Evolutionary conservation across 2,329 filamentous ascomycete species (phyloP).

Genomic region (Triangularia setosa): DNA sequence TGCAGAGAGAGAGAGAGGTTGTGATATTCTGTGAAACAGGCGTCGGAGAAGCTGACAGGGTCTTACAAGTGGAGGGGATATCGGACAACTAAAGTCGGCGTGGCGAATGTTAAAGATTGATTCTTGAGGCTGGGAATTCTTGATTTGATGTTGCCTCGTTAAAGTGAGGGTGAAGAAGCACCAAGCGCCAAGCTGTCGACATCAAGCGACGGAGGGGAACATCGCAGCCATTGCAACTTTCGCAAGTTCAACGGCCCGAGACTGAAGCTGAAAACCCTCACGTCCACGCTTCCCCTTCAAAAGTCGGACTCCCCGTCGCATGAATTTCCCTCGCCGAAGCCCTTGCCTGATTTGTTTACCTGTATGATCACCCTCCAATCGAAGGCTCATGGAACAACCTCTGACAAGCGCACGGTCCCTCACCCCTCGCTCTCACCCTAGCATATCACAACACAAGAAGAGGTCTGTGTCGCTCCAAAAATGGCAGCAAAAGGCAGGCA

Average conservation of each 20-base stretch:
- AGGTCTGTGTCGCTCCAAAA: not conserved
- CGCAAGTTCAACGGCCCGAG: not conserved
- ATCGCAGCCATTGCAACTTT: not conserved
- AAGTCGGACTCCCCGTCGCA: constrained; percentile 4
- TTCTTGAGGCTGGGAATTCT: not conserved
- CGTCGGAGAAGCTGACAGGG: not conserved
- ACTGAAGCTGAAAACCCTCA: not conserved
- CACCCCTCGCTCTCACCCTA: not conserved
- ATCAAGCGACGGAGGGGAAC: not conserved
- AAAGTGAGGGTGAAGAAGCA: not conserved
- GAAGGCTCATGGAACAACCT: constrained; percentile 28
- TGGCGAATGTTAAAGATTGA: not conserved
- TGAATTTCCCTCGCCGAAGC: constrained; percentile 3
- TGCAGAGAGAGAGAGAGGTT: not conserved
- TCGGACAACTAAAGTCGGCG: not conserved
- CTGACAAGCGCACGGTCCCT: constrained; percentile 18
- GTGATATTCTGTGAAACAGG: not conserved
- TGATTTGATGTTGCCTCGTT: not conserved
- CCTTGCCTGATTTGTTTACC: constrained; percentile 7
- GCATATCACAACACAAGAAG: not conserved
- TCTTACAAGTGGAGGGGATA: not conserved
- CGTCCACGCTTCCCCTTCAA: not conserved
- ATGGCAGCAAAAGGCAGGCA: constrained; percentile 2
- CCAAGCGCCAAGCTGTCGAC: not conserved
- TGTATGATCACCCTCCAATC: constrained; percentile 26